A percentile compares a stretch with the other conserved stretches of the same genome.
Evolutionary conservation across 1,284 basidiomycete species (phyloP).

Genomic region (Chalciporus piperatoides): DNA sequence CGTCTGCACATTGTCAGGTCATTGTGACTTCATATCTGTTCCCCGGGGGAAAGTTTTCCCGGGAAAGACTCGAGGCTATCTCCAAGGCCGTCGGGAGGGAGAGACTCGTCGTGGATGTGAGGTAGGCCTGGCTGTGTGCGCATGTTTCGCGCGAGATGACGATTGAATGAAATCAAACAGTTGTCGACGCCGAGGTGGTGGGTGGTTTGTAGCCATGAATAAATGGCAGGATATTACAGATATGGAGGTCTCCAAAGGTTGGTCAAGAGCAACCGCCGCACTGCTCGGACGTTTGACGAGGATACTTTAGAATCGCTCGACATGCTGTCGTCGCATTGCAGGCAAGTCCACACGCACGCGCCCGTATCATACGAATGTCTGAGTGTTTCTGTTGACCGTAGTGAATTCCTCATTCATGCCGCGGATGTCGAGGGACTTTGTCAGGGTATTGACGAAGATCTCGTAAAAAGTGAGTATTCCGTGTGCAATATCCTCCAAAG

Average conservation of each 20-base stretch:
- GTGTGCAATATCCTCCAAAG: not conserved
- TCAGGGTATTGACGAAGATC: conserved; percentile 90
- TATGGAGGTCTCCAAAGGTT: conserved; percentile 85
- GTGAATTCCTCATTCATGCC: conserved; percentile 95
- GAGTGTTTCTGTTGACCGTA: conserved; percentile 34
- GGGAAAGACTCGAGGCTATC: conserved; percentile 67
- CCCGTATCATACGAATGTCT: conserved; percentile 2
- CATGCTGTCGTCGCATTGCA: conserved; percentile 72
- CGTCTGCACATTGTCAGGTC: conserved; percentile 49
- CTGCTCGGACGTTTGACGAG: not conserved
- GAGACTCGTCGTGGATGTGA: conserved; percentile 92
- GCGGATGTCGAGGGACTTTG: conserved; percentile 98
- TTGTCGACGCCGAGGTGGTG: conserved; percentile 74
- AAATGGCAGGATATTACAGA: conserved; percentile 98
- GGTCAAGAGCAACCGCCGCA: not conserved
- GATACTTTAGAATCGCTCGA: conserved; percentile 59
- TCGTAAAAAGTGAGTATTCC: conserved; percentile 71
- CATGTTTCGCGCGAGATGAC: not conserved
- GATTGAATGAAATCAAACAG: conserved; percentile 40
- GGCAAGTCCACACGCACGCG: conserved; percentile 42
- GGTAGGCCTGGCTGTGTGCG: conserved; percentile 45
- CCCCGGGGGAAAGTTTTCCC: conserved; percentile 74
- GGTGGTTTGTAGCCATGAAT: conserved; percentile 98
- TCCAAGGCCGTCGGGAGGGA: conserved; percentile 76
- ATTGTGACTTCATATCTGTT: conserved; percentile 98